A percentile compares a stretch with the other conserved stretches of the same genome.
Conservation (phyloP, 257 asterid genomes). For the Thymus mandschuricus region DNA sequence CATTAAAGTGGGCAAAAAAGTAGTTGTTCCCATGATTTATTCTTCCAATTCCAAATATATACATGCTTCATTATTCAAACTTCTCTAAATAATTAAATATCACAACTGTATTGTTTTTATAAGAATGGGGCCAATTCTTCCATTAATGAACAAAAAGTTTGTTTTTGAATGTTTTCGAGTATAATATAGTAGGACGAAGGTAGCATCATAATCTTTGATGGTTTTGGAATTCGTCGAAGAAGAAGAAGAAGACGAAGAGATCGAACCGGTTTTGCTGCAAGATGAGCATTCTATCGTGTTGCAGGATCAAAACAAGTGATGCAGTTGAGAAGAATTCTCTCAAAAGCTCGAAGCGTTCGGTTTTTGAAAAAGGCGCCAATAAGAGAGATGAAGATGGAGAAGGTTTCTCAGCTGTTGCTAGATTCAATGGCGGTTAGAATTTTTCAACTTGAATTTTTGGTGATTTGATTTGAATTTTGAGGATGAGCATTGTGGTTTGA, state of each 20-base stretch:
- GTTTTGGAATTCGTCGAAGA: conserved; percentile 20
- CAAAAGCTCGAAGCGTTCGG: conserved; percentile 54
- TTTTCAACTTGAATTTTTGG: not conserved
- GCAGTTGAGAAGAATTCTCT: conserved; percentile 56
- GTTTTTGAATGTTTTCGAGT: not conserved
- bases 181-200: no score
- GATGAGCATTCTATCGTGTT: conserved; percentile 56
- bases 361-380: conserved; percentile 38
- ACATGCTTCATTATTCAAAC: no score
- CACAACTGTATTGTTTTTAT: conserved; percentile 36
- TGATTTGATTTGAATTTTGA: not conserved
- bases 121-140: conserved; percentile 2
- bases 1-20: conserved; percentile 49
- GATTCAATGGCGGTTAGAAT: conserved; percentile 62
- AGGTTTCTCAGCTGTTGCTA: conserved; percentile 43
- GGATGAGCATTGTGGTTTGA: not conserved
- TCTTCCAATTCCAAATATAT: conserved; percentile 27
- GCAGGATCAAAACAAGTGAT: conserved; percentile 42
- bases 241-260: not conserved
- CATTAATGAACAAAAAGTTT: conserved; percentile 23
- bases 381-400: conserved; percentile 44
- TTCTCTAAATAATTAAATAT: not conserved
- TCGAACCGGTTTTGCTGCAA: not conserved
- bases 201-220: not conserved
- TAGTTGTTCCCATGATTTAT: conserved; percentile 57